Evolutionary conservation across 177 flowering plant species (phyloP), one percentile per base, ranked within the genome.

Genomic region (Tripterygium wilfordii): DNA sequence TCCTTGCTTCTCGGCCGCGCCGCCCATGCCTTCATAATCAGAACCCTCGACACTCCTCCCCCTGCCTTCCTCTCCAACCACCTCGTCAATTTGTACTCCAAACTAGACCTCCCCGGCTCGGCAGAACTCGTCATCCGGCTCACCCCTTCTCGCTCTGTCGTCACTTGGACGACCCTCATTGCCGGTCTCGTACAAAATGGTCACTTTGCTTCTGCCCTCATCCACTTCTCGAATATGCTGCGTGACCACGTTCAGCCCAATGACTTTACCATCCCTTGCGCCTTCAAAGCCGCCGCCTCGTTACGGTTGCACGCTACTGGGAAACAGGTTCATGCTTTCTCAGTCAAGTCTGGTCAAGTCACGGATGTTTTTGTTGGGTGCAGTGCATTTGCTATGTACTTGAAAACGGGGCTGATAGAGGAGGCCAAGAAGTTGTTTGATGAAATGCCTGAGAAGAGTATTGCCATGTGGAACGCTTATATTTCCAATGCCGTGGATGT

Each of bases 111-210:
- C 42, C 79, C 51, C 42, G 36, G 44, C 65, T 61, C 80, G 4
- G 96, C 98, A 45, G 66, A 60, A 16, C 67, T 70, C 45, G 58
- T 78, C 39, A 80, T 85, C 53, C 56, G 53, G 21, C 76, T 69
- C 68, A 54, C 65, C 42, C 74, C 85, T 0, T 12, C 44, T 38
- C 96, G 82, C 54, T 68, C 80, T 56, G 98, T 90, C 51, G 96
- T 90, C 61, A 65, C 95, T 36, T 90, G 86, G 85, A 87, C 98
- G 28, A 56, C 96, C 56, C 83, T 90, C 55, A 85, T 90, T 42
- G 38, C 95, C 54, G 96, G 95, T 33, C 36, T 57, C 18, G 89
- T 78, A 36, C 96, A 78, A 29, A 80, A 79, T 55, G 84, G 78
- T 8, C 79, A 64, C 27, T 74, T 73, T 56, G 5, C 33, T 16